Percentiles rank a stretch among this genome's conserved stretches.
Conservation (phyloP, 305 asterid genomes). For the Euphrasia arctica region DNA sequence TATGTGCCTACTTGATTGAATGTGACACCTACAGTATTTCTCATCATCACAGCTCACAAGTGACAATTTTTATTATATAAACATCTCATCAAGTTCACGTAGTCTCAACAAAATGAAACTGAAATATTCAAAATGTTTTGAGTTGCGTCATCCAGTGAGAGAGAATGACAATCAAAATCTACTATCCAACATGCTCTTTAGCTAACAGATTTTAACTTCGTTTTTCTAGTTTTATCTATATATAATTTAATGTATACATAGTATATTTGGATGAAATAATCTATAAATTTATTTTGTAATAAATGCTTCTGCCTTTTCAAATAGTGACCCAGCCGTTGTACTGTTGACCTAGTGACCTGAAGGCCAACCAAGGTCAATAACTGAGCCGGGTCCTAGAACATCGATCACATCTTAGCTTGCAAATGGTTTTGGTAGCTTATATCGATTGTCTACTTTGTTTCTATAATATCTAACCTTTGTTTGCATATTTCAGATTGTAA, state of each 20-base stretch:
- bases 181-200: too few species aligned
- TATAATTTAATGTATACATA: too few species aligned
- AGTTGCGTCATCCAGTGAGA: conserved; percentile 6
- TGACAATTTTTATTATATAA: conserved; percentile 15
- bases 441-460: conserved; percentile 28
- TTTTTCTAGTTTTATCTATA: too few species aligned
- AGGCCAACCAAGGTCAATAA: too few species aligned
- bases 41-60: not conserved
- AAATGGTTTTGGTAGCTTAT: conserved; percentile 9
- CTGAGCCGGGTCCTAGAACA: not conserved
- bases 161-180: too few species aligned
- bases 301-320: too few species aligned
- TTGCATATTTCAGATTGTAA: conserved; percentile 58
- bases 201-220: too few species aligned
- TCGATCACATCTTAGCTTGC: conserved; percentile 34
- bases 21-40: not conserved
- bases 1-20: too few species aligned
- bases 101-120: conserved; percentile 5
- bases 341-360: too few species aligned
- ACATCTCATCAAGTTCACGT: conserved; percentile 5
- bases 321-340: too few species aligned
- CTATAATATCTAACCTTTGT: conserved; percentile 25
- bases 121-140: not conserved
- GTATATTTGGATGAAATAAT: too few species aligned
- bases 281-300: too few species aligned